Evolutionary conservation across 2,329 filamentous ascomycete species (phyloP).

Genomic region (Hymenoscyphus occultus): DNA sequence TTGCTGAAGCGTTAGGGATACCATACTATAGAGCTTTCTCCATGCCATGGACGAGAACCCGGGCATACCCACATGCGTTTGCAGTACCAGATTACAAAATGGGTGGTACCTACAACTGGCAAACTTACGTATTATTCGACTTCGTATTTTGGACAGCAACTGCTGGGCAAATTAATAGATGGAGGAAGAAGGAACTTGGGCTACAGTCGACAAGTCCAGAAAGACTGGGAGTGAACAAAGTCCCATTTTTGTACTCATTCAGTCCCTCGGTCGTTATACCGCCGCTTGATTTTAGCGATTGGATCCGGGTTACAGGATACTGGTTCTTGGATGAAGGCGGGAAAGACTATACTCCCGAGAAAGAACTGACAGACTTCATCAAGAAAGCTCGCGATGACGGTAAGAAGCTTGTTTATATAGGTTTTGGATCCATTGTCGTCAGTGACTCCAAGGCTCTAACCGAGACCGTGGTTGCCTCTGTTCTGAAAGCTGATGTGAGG

Average conservation of each 20-base stretch:
- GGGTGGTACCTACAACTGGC: slow-evolving; percentile 92
- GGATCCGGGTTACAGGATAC: slow-evolving; percentile 96
- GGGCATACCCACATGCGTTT: slow-evolving; percentile 95
- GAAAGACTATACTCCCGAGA: slow-evolving; percentile 64
- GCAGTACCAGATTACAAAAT: slow-evolving; percentile 89
- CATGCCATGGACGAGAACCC: slow-evolving; percentile 97
- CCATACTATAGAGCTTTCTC: slow-evolving; percentile 97
- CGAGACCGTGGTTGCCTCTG: slow-evolving; percentile 87
- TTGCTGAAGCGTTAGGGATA: slow-evolving; percentile 87
- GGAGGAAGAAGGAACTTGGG: slow-evolving; percentile 78
- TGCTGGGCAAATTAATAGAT: slow-evolving; percentile 84
- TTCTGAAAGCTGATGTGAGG: slow-evolving; percentile 85
- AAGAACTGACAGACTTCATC: slow-evolving; percentile 78
- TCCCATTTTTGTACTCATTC: slow-evolving; percentile 98
- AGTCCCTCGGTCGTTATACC: slow-evolving; percentile 91
- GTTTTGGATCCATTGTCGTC: slow-evolving; percentile 95
- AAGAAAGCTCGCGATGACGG: slow-evolving; percentile 72
- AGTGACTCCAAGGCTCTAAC: slow-evolving; percentile 85
- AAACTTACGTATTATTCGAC: slow-evolving; percentile 95
- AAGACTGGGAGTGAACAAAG: slow-evolving; percentile 93
- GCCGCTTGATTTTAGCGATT: slow-evolving; percentile 92
- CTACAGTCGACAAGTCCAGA: slow-evolving; percentile 79
- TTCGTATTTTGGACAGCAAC: slow-evolving; percentile 96
- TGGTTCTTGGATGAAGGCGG: slow-evolving; percentile 87
- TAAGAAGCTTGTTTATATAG: slow-evolving; percentile 95